Base-by-base conservation (phyloP, 2,329 filamentous ascomycete species). In the Aspergillus amoenus region DNA sequence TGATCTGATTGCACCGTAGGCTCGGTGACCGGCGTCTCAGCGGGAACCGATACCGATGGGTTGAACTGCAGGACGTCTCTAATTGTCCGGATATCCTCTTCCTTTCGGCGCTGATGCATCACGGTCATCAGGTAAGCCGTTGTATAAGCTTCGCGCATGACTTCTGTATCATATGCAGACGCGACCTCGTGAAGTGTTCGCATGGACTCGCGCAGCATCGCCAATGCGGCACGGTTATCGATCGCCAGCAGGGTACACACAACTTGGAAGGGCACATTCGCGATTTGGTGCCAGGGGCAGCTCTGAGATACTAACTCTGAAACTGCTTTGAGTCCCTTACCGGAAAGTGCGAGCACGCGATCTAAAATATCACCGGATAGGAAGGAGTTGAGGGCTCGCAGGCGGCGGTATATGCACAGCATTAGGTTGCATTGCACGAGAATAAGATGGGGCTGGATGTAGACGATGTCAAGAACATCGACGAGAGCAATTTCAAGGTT, bases 201-300 rank as follows among this genome's bases (percentile, higher is more conserved):
- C 79, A 86, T 81, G 0, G 82, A 82, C 21, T 82, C 78, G 2
- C 72, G 70, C 5, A 86, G 74, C 55, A 81, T 72, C 0, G 73
- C 71, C 0, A 84, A 70, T 0, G 80, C 80, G 0, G 81, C 73
- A 0, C 75, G 74, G 0, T 75, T 83, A 50, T 86, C 83, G 48
- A 85, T 82, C 0, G 81, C 81, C 2, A 86, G 71, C 5, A 85
- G 69, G 0, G 82, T 75, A 57, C 83, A 85, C 30, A 85, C 76
- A 0, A 83, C 78, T 52, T 85, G 83, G 59, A 86, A 86, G 0
- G 83, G 83, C 0, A 85, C 80, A 48, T 86, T 85, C 27, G 81
- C 82, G 45, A 83, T 78, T 56, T 86, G 83, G 62, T 85, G 84
- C 83, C 83, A 86, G 0, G 83, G 82, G 3, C 74, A 73, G 12